Percentiles rank a stretch among this genome's conserved stretches.
Evolutionary conservation across 2,329 filamentous ascomycete genomes (phyloP).

Genomic region (Acephala macrosclerotiorum): DNA sequence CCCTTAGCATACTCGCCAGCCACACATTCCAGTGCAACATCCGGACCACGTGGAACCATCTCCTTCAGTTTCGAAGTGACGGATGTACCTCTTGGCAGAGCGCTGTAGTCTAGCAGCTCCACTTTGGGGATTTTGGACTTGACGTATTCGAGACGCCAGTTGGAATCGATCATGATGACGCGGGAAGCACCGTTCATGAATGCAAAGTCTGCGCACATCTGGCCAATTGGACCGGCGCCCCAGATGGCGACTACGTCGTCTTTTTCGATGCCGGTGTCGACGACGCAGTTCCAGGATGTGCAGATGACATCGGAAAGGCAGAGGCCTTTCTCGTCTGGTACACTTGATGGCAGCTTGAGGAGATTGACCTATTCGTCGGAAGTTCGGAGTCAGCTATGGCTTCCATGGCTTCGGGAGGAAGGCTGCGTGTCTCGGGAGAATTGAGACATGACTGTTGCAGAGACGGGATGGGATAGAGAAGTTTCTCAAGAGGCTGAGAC

Average conservation of each 20-base stretch:
- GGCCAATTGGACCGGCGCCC: constrained; percentile 83
- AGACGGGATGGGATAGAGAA: too few relatives aligned
- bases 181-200: constrained; percentile 76
- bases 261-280: constrained; percentile 82
- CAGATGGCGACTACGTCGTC: constrained; percentile 83
- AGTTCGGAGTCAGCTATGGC: too few relatives aligned
- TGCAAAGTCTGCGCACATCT: constrained; percentile 82
- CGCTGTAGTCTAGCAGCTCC: constrained; percentile 73
- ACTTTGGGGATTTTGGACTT: constrained; percentile 70
- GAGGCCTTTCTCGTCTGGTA: constrained; percentile 82
- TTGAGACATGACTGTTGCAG: too few relatives aligned
- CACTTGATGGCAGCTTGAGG: constrained; percentile 76
- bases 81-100: constrained; percentile 65
- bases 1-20: constrained; percentile 69
- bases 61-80: constrained; percentile 79
- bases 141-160: constrained; percentile 72
- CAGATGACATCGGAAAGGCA: constrained; percentile 82
- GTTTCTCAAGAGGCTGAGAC: too few relatives aligned
- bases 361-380: constrained; percentile 54
- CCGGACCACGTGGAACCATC: constrained; percentile 75
- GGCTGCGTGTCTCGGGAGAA: too few relatives aligned
- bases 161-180: constrained; percentile 82
- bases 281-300: constrained; percentile 83
- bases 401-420: too few relatives aligned
- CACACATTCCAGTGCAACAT: constrained; percentile 74